Base-by-base conservation (phyloP, 495 filamentous ascomycete species). In the Penicillium manginii region DNA sequence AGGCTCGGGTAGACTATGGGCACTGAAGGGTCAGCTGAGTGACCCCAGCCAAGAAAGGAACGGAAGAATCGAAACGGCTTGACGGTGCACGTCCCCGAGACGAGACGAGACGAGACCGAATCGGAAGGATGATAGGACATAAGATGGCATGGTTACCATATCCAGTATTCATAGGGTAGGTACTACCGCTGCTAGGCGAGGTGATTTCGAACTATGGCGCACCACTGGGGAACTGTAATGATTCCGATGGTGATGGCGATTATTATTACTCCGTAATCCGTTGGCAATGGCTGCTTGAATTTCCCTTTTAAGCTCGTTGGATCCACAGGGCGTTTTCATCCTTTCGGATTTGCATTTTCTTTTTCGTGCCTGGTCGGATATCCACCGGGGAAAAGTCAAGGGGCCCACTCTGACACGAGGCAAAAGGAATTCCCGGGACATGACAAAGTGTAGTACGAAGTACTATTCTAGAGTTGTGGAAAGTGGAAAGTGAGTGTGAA, bases 311-410 rank as follows among this genome's bases (percentile, higher is more conserved):
- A 21, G 35, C n/a, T 57, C 45, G 14, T 43, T 21, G 51, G 57
- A 48, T 56, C 58, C 58, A 47, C 58, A 60, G 31, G 40, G 43
- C 43, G 18, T 50, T 51, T 17, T 35, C 17, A 4, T n/a, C 23
- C 31, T 33, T 48, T 21, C 8, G 26, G 26, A 29, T 29, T 29
- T 29, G 26, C 26, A 29, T 29, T 29, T 29, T 29, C 26, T 29
- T 29, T 26, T 53, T 55, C 37, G 33, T 55, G 15, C 14, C 39
- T 52, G 39, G 50, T 9, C 42, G 18, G 48, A 56, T 55, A 61
- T 52, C 55, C 62, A 55, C 58, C 63, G 63, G 58, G 33, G 50
- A 65, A 55, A 61, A 59, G 39, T 53, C 55, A 53, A 50, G 22
- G 29, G 54, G 54, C 46, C 52, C 63, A 59, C 59, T 42, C 21